phyloP scores from a whole-genome alignment of 371 early-diverging fungal species.

The Syncephalastrum monosporum region DNA sequence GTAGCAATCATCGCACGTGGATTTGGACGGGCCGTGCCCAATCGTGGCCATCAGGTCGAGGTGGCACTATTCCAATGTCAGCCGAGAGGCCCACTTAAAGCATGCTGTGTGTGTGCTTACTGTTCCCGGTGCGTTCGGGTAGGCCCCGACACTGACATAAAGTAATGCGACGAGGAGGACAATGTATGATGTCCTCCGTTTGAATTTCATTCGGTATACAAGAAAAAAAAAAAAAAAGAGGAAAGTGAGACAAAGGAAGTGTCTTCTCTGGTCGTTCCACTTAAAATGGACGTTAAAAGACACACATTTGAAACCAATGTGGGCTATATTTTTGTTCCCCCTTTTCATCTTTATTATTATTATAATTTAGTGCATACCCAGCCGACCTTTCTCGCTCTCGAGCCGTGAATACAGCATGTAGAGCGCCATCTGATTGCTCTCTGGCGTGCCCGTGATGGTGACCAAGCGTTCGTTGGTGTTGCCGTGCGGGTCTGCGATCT shows the following conservation, averaged over 20 bases:
- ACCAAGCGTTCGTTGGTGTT: slow-evolving; percentile 72
- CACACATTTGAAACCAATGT: slow-evolving; percentile 3
- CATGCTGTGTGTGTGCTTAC: slow-evolving; percentile 15
- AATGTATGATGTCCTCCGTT: too few relatives aligned
- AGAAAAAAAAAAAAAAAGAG: too few relatives aligned
- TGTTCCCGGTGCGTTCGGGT: slow-evolving; percentile 47
- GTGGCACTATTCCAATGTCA: slow-evolving; percentile 29
- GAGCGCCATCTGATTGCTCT: slow-evolving; percentile 80
- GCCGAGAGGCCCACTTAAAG: not conserved
- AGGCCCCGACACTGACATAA: slow-evolving; percentile 4
- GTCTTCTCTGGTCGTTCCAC: not conserved
- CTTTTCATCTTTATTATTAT: not conserved
- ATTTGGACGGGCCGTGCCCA: slow-evolving; percentile 48
- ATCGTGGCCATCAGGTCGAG: slow-evolving; percentile 38
- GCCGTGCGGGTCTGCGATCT: slow-evolving; percentile 65
- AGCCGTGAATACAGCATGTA: slow-evolving; percentile 76
- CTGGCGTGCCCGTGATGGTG: slow-evolving; percentile 79
- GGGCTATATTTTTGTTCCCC: slow-evolving; percentile 2
- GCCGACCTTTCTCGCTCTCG: slow-evolving; percentile 70
- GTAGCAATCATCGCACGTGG: slow-evolving; percentile 41
- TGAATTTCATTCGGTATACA: not conserved
- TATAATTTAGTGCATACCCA: slow-evolving; percentile 27
- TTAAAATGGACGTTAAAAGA: not conserved
- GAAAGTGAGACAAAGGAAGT: not conserved
- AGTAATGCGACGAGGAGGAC: not conserved